Evolutionary conservation across 257 asterid species (phyloP).

Genomic region (Solanum megistacrolobum): DNA sequence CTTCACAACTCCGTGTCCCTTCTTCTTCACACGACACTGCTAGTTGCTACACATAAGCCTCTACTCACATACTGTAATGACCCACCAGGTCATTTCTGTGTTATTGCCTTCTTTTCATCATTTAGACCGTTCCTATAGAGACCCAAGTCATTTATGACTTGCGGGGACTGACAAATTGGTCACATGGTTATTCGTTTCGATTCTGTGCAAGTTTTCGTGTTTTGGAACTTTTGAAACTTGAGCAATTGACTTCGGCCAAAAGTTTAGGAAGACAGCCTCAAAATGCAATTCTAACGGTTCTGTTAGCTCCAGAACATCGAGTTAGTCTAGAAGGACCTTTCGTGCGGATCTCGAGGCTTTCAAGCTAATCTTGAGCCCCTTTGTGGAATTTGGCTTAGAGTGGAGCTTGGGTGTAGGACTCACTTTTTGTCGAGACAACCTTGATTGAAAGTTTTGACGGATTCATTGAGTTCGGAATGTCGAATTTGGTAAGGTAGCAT

Average conservation of each 20-base stretch:
- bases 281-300: too few species aligned
- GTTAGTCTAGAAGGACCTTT: not conserved
- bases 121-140: not conserved
- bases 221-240: not conserved
- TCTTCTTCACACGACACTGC: not conserved
- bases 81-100: not conserved
- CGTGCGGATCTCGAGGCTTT: not conserved
- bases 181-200: not conserved
- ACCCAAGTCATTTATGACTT: not conserved
- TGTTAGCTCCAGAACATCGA: not conserved
- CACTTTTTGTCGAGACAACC: not conserved
- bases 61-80: not conserved
- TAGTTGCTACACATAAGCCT: not conserved
- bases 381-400: not conserved
- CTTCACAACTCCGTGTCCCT: not conserved
- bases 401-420: not conserved
- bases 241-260: not conserved
- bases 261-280: not conserved
- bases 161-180: not conserved
- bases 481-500: not conserved
- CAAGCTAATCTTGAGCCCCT: not conserved
- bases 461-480: not conserved
- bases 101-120: not conserved
- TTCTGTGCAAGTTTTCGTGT: too few species aligned
- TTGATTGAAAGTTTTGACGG: too few species aligned